Evolutionary conservation across 345 rosid species (phyloP).

Genomic region (Ailanthus altissimus): DNA sequence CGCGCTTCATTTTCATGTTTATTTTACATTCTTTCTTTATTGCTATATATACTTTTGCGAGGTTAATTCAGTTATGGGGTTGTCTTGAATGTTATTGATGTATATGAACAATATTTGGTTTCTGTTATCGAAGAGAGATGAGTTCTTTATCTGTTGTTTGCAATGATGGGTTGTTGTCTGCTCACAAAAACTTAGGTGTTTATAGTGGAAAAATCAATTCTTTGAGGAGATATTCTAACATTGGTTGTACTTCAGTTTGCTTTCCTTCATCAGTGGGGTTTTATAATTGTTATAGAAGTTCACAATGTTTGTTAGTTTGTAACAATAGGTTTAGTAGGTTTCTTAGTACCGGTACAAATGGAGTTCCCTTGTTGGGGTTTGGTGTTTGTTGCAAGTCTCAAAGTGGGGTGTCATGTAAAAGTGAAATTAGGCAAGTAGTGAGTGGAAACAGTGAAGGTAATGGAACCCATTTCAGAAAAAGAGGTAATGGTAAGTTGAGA

Average conservation of each 20-base stretch:
- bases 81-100: conserved; percentile 16
- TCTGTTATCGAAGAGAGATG: conserved; percentile 39
- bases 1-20: background rate
- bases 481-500: conserved; percentile 33
- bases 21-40: background rate
- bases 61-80: background rate
- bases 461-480: conserved; percentile 29
- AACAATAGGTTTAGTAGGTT: conserved; percentile 39
- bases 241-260: conserved; percentile 30
- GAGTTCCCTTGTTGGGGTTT: conserved; percentile 33
- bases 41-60: background rate
- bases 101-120: background rate
- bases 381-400: conserved; percentile 34
- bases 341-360: conserved; percentile 28
- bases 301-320: conserved; percentile 34
- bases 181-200: conserved; percentile 29
- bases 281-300: conserved; percentile 18
- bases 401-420: conserved; percentile 41
- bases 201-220: conserved; percentile 29
- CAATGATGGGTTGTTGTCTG: conserved; percentile 47
- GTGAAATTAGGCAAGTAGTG: conserved; percentile 38
- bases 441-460: conserved; percentile 40
- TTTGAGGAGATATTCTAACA: conserved; percentile 28
- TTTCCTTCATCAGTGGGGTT: conserved; percentile 31
- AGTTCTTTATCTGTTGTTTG: conserved; percentile 56